Evolutionary conservation across 164 flowering plant species (phyloP), one percentile per base, ranked within the genome.

Genomic region (Echeveria elegans): DNA sequence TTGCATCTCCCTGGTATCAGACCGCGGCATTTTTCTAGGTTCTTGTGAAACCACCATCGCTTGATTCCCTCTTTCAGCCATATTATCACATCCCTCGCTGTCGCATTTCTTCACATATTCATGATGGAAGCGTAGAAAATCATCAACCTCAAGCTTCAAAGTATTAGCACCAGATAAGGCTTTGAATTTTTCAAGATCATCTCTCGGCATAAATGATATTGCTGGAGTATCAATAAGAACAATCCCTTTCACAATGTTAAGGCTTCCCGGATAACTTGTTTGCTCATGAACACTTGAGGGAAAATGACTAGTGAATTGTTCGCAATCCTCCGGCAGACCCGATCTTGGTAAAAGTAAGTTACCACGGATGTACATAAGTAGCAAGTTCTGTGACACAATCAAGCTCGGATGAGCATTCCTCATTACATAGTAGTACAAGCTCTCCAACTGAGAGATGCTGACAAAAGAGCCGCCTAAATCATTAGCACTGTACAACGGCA

Each of bases 231-330:
- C 76, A 48, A 77, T 72, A 14, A 77, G 66, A 68, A 75, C 74
- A 66, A 77, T 40, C 45, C 80, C 77, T 63, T 72, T 72, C 48
- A 77, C 72, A 26, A 77, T 74, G 63, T 64, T 72, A 29, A 71
- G 43, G 70, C 70, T 66, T 31, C 23, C 32, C 3, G 73, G 72
- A 53, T 70, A 75, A 65, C 74, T 70, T 56, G 72, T 74, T 52
- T 72, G 80, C 30, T 40, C 72, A 66, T 77, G 80, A 68, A 77
- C 58, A 61, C 69, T 52, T 28, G 68, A 21, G 23, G 80, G 80
- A 68, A 77, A 77, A 75, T 68, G 66, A 65, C 70, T 74, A 10
- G 76, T 74, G 69, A 77, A 77, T 71, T 74, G 77, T 37, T 31
- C 62, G 66, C 50, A 69, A 4, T 70, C 72, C 63, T 72, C 73